Conservation (phyloP, 2,329 filamentous ascomycete genomes). For the Aspergillus sp. region DNA sequence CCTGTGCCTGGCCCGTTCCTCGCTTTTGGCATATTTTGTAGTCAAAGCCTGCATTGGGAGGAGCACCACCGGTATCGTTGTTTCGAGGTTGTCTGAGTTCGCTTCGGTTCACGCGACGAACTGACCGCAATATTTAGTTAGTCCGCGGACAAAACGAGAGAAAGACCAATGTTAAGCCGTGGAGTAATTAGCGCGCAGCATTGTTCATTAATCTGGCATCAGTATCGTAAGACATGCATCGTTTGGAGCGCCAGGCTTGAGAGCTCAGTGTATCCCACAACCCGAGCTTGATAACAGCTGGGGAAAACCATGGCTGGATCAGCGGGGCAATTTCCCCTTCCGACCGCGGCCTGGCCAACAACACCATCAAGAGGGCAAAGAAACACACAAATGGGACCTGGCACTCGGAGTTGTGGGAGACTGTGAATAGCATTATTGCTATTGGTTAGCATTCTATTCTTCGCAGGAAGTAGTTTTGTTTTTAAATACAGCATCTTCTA, state of each 20-base stretch:
- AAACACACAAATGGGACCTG: neutral
- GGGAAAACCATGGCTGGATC: conserved; percentile 14
- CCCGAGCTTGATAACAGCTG: neutral
- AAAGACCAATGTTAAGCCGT: neutral
- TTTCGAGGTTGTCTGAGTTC: conserved; percentile 9
- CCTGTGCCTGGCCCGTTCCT: conserved; percentile 43
- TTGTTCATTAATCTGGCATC: neutral
- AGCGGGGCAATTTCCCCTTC: conserved; percentile 15
- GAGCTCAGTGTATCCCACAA: neutral
- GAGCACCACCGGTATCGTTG: conserved; percentile 3
- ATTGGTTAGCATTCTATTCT: no score
- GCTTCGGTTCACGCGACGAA: conserved; percentile 7
- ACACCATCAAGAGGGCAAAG: neutral
- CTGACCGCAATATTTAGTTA: neutral
- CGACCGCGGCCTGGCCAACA: neutral
- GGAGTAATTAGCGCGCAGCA: neutral
- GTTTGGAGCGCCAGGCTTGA: neutral
- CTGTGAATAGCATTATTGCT: no score
- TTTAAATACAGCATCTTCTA: no score
- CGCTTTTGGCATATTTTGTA: conserved; percentile 48
- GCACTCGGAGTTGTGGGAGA: neutral
- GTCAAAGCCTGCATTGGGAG: conserved; percentile 29
- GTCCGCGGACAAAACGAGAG: conserved; percentile 8
- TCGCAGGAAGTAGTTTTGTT: no score
- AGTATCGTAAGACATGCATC: neutral